Conservation (phyloP, 2,329 filamentous ascomycete species). For the Fusarium sp. region DNA sequence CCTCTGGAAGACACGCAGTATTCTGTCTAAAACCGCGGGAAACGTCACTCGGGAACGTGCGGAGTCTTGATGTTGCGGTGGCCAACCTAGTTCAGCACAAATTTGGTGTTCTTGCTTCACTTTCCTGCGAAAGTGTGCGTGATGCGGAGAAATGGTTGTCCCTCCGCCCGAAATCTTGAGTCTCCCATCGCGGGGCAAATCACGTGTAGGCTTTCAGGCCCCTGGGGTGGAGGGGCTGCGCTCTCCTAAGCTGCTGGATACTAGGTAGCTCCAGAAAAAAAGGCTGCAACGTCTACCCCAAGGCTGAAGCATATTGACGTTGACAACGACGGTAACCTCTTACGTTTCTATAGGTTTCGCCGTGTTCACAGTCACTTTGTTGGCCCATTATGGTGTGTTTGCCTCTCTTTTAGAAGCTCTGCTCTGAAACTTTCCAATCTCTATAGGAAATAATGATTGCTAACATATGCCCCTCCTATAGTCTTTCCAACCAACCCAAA, state of each 20-base stretch:
- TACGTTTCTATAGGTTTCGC: slow-evolving; percentile 42
- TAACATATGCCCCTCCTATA: slow-evolving; percentile 49
- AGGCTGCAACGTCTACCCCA: slow-evolving; percentile 48
- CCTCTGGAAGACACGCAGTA: slow-evolving; percentile 39
- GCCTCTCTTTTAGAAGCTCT: neutral
- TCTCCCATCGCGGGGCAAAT: slow-evolving; percentile 55
- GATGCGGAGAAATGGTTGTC: slow-evolving; percentile 56
- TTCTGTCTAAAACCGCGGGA: slow-evolving; percentile 41
- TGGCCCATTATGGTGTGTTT: slow-evolving; percentile 47
- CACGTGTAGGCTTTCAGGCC: slow-evolving; percentile 50
- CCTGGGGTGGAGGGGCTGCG: slow-evolving; percentile 47
- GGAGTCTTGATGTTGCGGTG: slow-evolving; percentile 48
- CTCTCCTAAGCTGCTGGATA: slow-evolving; percentile 42
- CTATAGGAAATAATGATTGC: slow-evolving; percentile 15
- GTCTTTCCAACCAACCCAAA: slow-evolving; percentile 91
- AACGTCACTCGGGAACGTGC: slow-evolving; percentile 46
- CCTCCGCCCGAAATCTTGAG: slow-evolving; percentile 48
- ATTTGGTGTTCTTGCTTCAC: slow-evolving; percentile 55
- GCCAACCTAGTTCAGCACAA: slow-evolving; percentile 50
- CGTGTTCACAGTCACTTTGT: slow-evolving; percentile 36
- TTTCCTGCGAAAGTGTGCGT: slow-evolving; percentile 56
- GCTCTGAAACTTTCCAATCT: neutral
- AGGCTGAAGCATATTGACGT: slow-evolving; percentile 48
- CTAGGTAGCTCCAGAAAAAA: slow-evolving; percentile 50
- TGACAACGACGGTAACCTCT: slow-evolving; percentile 44